Evolutionary conservation across 116 monocot genomes (phyloP).

Genomic region (Zostera marina): DNA sequence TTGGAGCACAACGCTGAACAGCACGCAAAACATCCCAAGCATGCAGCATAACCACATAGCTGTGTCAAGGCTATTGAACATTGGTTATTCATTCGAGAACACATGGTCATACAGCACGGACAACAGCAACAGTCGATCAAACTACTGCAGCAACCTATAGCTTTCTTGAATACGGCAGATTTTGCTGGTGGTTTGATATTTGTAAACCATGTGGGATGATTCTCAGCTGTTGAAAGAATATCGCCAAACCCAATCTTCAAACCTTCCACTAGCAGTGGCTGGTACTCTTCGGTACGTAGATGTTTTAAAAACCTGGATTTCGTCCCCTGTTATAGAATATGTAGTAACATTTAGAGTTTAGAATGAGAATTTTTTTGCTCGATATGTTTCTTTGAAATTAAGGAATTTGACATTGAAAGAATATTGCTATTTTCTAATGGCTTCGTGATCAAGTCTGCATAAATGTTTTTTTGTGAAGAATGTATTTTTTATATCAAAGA

Average conservation of each 20-base stretch:
- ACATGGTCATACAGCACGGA: conserved; percentile 41
- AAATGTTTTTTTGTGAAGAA: too few species aligned
- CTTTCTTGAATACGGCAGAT: conserved; percentile 21
- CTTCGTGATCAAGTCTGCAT: too few species aligned
- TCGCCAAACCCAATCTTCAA: conserved; percentile 55
- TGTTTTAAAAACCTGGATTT: conserved; percentile 22
- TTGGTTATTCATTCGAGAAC: conserved; percentile 48
- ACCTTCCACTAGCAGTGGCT: conserved; percentile 5
- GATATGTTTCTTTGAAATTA: too few species aligned
- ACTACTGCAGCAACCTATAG: conserved; percentile 44
- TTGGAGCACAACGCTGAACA: conserved; percentile 34
- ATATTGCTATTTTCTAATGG: too few species aligned
- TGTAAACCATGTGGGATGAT: conserved; percentile 33
- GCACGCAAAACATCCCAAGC: conserved; percentile 53
- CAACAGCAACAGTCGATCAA: conserved; percentile 56
- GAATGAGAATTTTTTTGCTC: too few species aligned
- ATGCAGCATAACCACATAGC: conserved; percentile 38
- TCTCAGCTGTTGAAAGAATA: conserved; percentile 42
- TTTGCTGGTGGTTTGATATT: conserved; percentile 20
- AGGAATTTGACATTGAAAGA: too few species aligned
- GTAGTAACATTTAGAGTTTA: too few species aligned
- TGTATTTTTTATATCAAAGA: too few species aligned
- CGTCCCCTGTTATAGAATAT: conserved; percentile 15
- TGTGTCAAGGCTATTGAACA: conserved; percentile 34
- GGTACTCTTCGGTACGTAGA: conserved; percentile 7